Evolutionary conservation across 2,329 filamentous ascomycete species (phyloP), one percentile per base, ranked within the genome.

Genomic region (Sporothrix euskadiensis): DNA sequence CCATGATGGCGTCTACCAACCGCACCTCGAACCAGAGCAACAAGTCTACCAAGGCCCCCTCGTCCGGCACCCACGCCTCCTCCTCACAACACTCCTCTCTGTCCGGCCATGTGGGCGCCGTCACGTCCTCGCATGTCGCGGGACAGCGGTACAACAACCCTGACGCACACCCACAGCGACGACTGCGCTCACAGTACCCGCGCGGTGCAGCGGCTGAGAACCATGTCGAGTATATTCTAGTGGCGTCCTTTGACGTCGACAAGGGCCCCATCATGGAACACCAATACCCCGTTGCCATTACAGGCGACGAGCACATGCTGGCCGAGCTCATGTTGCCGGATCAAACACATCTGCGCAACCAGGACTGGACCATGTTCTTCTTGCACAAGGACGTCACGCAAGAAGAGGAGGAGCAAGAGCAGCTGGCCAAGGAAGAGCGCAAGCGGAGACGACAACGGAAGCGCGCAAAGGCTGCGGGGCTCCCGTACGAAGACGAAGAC

Each of bases 321-420:
- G 96, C 96, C 7, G 96, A 99, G 84, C 88, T 99, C 79, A 99
- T 99, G 96, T 85, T 99, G 81, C 96, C 96, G 0, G 96, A 99
- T 82, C 95, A 98, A 82, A 94, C 95, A 30, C 96, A 99, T 83
- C 90, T 96, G 75, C 89, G 96, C 54, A 95, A 92, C 79, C 94
- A 98, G 83, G 96, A 99, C 81, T 99, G 96, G 96, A 99, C 96
- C 57, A 97, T 98, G 72, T 99, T 99, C 84, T 99, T 99, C 81
- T 82, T 99, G 73, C 96, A 99, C 84, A 98, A 98, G 81, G 96
- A 99, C 81, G 93, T 91, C 3, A 94, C 90, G 74, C 90, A 91
- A 69, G 91, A 93, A 74, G 92, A 95, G 73, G 94, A 97, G 74
- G 92, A 94, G 41, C 88, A 90, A 73, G 91, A 93, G 77, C 85